phyloP scores from a whole-genome alignment of 306 rosid genomes.

The Malus sylvestris region DNA sequence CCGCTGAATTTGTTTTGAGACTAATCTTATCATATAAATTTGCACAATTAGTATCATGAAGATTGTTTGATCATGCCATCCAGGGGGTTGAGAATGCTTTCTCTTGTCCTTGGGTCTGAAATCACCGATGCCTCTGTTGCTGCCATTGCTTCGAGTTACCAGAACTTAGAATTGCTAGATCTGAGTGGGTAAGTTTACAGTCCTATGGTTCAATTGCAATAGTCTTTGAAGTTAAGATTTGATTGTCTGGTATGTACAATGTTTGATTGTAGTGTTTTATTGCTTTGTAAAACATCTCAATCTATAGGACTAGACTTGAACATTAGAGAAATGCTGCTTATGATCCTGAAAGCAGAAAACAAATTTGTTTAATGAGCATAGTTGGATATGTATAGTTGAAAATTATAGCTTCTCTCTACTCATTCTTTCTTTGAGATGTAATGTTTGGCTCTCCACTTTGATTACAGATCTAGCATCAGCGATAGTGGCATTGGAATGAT shows the following conservation, averaged over 20 bases:
- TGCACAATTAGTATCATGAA: slow-evolving; percentile 13
- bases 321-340: neutral
- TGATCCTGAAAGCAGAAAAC: neutral
- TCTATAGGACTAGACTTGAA: neutral
- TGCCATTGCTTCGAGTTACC: slow-evolving; percentile 81
- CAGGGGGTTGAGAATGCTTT: slow-evolving; percentile 85
- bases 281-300: neutral
- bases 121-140: slow-evolving; percentile 97
- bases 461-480: slow-evolving; percentile 78
- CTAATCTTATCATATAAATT: neutral
- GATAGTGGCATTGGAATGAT: slow-evolving; percentile 95
- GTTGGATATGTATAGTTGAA: neutral
- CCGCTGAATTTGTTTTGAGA: neutral
- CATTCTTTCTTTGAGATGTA: neutral
- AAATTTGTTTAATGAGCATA: neutral
- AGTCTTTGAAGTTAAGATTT: neutral
- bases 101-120: slow-evolving; percentile 95
- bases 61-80: slow-evolving; percentile 15
- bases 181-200: slow-evolving; percentile 75
- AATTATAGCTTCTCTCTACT: neutral
- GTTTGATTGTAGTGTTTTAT: neutral
- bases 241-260: neutral
- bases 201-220: slow-evolving; percentile 3
- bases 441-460: slow-evolving; percentile 18
- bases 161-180: slow-evolving; percentile 76